phyloP scores from a whole-genome alignment of 2,329 filamentous ascomycete species.

The Chaetomium strumarium region DNA sequence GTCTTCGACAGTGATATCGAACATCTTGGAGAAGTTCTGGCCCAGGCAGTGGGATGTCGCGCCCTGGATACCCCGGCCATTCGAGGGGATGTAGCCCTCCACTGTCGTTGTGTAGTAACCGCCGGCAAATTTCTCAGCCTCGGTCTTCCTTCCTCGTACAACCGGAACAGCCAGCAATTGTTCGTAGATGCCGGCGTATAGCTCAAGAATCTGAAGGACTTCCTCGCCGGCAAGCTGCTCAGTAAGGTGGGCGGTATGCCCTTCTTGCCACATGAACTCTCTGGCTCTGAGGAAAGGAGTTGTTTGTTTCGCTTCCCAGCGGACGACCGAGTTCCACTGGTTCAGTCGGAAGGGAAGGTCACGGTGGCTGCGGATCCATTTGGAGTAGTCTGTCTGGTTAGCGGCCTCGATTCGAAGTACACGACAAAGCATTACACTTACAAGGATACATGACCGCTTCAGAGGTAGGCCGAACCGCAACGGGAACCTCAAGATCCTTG shows the following conservation, averaged over 20 bases:
- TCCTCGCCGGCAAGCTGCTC: slow-evolving; percentile 76
- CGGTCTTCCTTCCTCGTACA: slow-evolving; percentile 88
- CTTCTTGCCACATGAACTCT: slow-evolving; percentile 98
- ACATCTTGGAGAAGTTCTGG: slow-evolving; percentile 99
- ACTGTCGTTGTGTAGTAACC: slow-evolving; percentile 95
- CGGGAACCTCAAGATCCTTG: slow-evolving; percentile 79
- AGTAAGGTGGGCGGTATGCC: slow-evolving; percentile 83
- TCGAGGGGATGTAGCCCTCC: slow-evolving; percentile 93
- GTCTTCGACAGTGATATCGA: slow-evolving; percentile 95
- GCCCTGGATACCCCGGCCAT: slow-evolving; percentile 93
- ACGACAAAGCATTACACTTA: slow-evolving; percentile 3
- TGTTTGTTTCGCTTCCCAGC: slow-evolving; percentile 56
- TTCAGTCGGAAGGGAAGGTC: slow-evolving; percentile 92
- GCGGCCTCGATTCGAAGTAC: not conserved
- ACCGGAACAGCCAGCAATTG: slow-evolving; percentile 91
- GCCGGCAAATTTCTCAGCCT: slow-evolving; percentile 97
- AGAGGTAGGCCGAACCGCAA: slow-evolving; percentile 60
- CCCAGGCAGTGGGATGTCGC: slow-evolving; percentile 91
- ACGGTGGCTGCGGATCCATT: slow-evolving; percentile 95
- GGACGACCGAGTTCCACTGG: slow-evolving; percentile 86
- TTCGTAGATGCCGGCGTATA: slow-evolving; percentile 89
- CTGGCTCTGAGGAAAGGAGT: slow-evolving; percentile 72
- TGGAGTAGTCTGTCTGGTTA: slow-evolving; percentile 59
- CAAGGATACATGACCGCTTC: slow-evolving; percentile 42
- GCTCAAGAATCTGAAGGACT: slow-evolving; percentile 86